phyloP scores from a whole-genome alignment of 768 basidiomycete species.

The Pleurotus citrinopileatus region DNA sequence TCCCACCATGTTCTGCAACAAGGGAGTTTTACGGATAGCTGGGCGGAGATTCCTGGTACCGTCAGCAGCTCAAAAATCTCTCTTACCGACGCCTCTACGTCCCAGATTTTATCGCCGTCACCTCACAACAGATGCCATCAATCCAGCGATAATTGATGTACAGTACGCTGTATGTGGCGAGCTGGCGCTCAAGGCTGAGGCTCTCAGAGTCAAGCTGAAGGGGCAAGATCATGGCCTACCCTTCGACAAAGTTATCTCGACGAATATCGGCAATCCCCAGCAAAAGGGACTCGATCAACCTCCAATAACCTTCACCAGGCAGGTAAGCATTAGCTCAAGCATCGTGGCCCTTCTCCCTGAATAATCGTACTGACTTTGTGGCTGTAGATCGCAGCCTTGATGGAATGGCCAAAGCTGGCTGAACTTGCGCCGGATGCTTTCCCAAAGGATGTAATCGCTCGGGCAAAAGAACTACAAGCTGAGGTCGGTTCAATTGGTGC shows the following conservation, averaged over 20 bases:
- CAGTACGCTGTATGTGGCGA: conserved; percentile 98
- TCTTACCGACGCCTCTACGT: not conserved
- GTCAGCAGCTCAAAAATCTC: not conserved
- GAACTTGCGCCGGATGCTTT: conserved; percentile 75
- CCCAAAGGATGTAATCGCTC: conserved; percentile 80
- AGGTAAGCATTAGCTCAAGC: conserved; percentile 52
- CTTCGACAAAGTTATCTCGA: conserved; percentile 88
- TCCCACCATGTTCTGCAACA: no score
- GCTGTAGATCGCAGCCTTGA: conserved; percentile 78
- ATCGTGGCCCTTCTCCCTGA: no score
- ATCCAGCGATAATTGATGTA: conserved; percentile 81
- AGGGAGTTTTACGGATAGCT: no score
- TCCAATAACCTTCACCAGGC: conserved; percentile 88
- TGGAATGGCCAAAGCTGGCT: conserved; percentile 87
- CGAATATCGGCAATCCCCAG: conserved; percentile 98
- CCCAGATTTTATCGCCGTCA: conserved; percentile 24
- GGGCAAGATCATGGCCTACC: conserved; percentile 59
- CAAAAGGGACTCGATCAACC: conserved; percentile 92
- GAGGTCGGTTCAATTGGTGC: conserved; percentile 94
- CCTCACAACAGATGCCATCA: conserved; percentile 71
- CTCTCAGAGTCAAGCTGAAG: conserved; percentile 70
- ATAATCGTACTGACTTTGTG: not conserved
- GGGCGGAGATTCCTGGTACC: no score
- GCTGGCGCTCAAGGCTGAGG: conserved; percentile 91
- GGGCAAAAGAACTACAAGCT: conserved; percentile 73